A percentile compares a stretch with the other conserved stretches of the same genome.
Conservation (phyloP, 2,329 filamentous ascomycete species). For the Aspergillus sp. region DNA sequence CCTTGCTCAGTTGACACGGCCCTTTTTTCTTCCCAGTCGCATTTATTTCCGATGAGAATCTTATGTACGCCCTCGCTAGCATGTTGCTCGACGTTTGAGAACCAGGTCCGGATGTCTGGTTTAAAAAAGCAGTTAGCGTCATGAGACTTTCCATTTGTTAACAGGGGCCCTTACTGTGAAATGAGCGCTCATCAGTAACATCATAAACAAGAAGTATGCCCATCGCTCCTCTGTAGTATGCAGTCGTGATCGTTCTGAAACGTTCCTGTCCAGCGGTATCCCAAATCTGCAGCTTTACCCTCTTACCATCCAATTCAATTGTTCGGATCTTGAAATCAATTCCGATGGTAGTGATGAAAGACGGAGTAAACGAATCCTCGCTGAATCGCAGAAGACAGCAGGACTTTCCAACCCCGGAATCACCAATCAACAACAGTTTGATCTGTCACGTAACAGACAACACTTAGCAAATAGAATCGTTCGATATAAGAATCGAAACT, state of each 20-base stretch:
- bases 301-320: conserved; percentile 97
- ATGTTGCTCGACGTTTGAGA: conserved; percentile 97
- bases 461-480: conserved; percentile 11
- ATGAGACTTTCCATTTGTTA: conserved; percentile 1
- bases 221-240: conserved; percentile 98
- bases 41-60: conserved; percentile 99
- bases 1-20: conserved; percentile 88
- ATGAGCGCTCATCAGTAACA: conserved; percentile 91
- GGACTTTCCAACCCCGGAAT: conserved; percentile 94
- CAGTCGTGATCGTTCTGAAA: conserved; percentile 97
- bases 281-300: conserved; percentile 99
- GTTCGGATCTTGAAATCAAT: conserved; percentile 99
- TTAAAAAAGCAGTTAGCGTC: conserved; percentile 8
- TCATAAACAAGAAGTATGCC: conserved; percentile 96
- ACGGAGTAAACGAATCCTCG: conserved; percentile 94
- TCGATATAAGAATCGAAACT: conserved; percentile 25
- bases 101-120: conserved; percentile 96
- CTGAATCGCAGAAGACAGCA: conserved; percentile 95
- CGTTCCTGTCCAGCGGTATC: conserved; percentile 97
- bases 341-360: conserved; percentile 97
- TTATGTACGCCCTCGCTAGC: conserved; percentile 99
- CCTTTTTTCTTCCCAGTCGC: conserved; percentile 99
- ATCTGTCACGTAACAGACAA: conserved; percentile 51
- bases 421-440: conserved; percentile 92
- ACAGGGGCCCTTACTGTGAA: conserved; percentile 65